Evolutionary conservation across 306 rosid genomes (phyloP).

Genomic region (Dryas alaskensis): DNA sequence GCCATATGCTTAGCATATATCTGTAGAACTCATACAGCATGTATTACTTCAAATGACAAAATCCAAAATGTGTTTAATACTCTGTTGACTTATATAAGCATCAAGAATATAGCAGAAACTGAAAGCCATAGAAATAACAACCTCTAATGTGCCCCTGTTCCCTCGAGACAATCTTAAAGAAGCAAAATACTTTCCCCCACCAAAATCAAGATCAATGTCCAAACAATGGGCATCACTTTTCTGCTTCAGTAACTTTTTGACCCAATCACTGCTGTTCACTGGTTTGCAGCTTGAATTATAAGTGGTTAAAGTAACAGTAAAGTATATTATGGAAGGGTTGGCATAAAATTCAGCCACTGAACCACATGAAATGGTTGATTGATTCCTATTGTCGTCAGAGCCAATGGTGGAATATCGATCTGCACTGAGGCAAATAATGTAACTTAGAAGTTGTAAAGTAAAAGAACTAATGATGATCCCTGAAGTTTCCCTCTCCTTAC

Average conservation of each 20-base stretch:
- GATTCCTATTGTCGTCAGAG: constrained; percentile 49
- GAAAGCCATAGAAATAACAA: constrained; percentile 29
- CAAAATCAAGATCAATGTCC: constrained; percentile 77
- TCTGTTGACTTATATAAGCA: not conserved
- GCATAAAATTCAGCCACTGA: constrained; percentile 71
- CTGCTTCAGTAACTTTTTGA: constrained; percentile 77
- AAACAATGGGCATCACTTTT: constrained; percentile 52
- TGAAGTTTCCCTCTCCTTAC: constrained; percentile 43
- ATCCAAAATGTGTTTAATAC: not conserved
- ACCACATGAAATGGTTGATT: constrained; percentile 59
- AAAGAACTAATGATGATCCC: constrained; percentile 4
- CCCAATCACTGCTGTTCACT: constrained; percentile 70
- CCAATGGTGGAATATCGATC: constrained; percentile 45
- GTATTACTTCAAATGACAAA: not conserved
- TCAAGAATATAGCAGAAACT: constrained; percentile 1
- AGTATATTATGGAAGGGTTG: constrained; percentile 68
- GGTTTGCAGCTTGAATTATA: constrained; percentile 60
- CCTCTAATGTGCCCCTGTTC: constrained; percentile 79
- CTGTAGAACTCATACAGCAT: not conserved
- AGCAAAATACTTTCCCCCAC: constrained; percentile 62
- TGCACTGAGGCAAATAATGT: constrained; percentile 37
- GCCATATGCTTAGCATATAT: not conserved
- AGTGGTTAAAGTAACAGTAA: constrained; percentile 59
- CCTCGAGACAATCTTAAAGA: constrained; percentile 84
- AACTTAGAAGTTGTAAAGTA: constrained; percentile 9